Evolutionary conservation across 2,329 filamentous ascomycete species (phyloP), one percentile per base, ranked within the genome.

Genomic region (Penicillium sp.): DNA sequence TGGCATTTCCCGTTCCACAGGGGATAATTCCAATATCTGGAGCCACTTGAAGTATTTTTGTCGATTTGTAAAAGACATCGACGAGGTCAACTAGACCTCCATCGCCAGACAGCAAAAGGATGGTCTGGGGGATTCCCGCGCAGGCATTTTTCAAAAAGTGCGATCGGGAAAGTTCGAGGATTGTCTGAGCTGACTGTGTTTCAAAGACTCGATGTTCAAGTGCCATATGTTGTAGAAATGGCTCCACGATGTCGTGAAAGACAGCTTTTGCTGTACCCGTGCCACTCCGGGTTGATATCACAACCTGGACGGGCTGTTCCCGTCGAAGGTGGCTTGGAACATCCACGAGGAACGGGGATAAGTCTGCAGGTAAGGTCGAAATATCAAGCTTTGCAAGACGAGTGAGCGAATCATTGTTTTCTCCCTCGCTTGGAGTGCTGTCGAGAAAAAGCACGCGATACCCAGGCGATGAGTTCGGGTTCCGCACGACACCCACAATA

Each of bases 101-200:
- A 75, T 98, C 94, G 7, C 94, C 94, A 53, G 91, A 94, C 5
- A 97, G 83, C 13, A 98, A 84, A 33, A 97, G 78, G 28, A 97
- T 83, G 0, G 88, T 88, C 72, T 89, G 86, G 13, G 74, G 68
- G 5, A 78, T 66, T 1, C 81, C 81, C 56, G 77, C 58, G 60
- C 81, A 82, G 15, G 86, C 86, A 40, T 74, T 72, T 1, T 81
- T 78, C 13, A 86, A 76, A 64, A 89, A 79, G 24, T 76, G 70
- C 42, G 73, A 68, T 55, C 71, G 79, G 0, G 89, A 86, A 57
- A 96, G 86, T 0, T 90, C 81, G 6, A 82, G 81, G 44, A 97
- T 84, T 13, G 86, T 91, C 1, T 86, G 78, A 0, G 84, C 80
- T 33, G 85, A 89, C 26, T 84, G 76, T 1, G 93, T 97, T 53